Conservation (phyloP, 495 filamentous ascomycete genomes). For the Thermothielavioides terrestris region DNA sequence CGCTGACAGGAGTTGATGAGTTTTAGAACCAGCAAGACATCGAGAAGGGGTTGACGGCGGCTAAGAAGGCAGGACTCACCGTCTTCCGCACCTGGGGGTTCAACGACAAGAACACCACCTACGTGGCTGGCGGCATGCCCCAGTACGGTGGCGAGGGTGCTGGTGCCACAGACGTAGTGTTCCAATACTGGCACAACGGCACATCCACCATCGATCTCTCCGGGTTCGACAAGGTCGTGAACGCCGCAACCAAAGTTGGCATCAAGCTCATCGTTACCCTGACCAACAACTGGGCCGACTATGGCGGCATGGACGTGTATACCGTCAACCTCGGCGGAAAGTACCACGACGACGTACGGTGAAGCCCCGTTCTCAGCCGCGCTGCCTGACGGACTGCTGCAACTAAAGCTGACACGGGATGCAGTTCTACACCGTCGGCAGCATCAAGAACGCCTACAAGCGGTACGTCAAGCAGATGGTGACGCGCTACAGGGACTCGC, state of each 20-base stretch:
- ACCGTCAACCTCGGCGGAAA: conserved; percentile 30
- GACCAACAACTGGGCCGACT: conserved; percentile 49
- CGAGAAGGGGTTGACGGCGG: conserved; percentile 47
- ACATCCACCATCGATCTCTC: conserved; percentile 48
- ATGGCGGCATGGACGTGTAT: conserved; percentile 43
- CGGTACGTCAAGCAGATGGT: conserved; percentile 44
- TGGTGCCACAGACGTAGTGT: conserved; percentile 44
- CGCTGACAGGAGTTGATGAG: background rate
- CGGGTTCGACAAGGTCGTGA: conserved; percentile 58
- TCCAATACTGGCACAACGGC: conserved; percentile 37
- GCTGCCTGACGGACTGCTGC: too few relatives aligned
- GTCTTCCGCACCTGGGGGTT: conserved; percentile 61
- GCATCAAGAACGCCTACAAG: conserved; percentile 41
- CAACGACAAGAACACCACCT: conserved; percentile 50
- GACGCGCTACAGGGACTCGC: conserved; percentile 40
- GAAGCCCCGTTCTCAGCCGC: background rate
- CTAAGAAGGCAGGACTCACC: conserved; percentile 48
- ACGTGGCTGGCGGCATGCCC: conserved; percentile 28
- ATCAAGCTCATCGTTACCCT: conserved; percentile 51
- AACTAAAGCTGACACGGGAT: background rate
- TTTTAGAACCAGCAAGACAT: conserved; percentile 49
- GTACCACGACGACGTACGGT: conserved; percentile 29
- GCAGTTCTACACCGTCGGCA: conserved; percentile 36
- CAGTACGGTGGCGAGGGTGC: conserved; percentile 42
- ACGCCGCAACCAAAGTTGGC: conserved; percentile 46